Evolutionary conservation across 2,329 filamentous ascomycete species (phyloP).

Genomic region (Fulvia fulva): DNA sequence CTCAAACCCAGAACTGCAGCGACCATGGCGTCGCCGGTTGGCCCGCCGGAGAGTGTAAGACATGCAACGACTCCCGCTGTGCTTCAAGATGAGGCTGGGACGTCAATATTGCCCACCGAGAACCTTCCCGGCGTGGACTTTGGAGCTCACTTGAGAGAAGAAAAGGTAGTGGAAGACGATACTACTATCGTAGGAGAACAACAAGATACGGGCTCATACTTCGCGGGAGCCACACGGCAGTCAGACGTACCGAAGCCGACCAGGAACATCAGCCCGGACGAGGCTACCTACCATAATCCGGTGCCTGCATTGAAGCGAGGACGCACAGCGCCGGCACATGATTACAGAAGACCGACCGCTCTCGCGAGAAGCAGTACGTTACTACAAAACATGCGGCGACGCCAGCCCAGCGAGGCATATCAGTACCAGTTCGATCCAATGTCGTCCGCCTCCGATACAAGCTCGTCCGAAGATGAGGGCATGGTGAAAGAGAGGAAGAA

Average conservation of each 20-base stretch:
- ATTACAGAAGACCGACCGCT: conserved; percentile 11
- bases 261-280: conserved; percentile 11
- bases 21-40: conserved; percentile 3
- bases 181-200: background rate
- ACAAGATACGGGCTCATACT: conserved; percentile 8
- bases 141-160: conserved; percentile 11
- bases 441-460: conserved; percentile 27
- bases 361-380: conserved; percentile 21
- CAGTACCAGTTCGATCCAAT: conserved; percentile 29
- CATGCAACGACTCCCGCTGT: conserved; percentile 5
- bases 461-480: conserved; percentile 31
- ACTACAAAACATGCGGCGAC: conserved; percentile 19
- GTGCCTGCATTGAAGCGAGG: conserved; percentile 12
- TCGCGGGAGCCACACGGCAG: conserved; percentile 3
- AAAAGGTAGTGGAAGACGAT: conserved; percentile 1
- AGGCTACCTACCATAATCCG: background rate
- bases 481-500: conserved; percentile 9
- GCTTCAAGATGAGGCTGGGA: conserved; percentile 10
- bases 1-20: background rate
- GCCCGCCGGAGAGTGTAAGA: background rate
- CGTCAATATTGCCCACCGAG: conserved; percentile 16
- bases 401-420: conserved; percentile 17
- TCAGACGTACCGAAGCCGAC: conserved; percentile 4
- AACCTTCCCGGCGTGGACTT: conserved; percentile 17
- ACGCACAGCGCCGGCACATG: conserved; percentile 16